These are phyloP conservation scores for Kitagawia praeruptora DNA, from an alignment of 129 eudicot species.

Conservation along the genomic window DNA sequence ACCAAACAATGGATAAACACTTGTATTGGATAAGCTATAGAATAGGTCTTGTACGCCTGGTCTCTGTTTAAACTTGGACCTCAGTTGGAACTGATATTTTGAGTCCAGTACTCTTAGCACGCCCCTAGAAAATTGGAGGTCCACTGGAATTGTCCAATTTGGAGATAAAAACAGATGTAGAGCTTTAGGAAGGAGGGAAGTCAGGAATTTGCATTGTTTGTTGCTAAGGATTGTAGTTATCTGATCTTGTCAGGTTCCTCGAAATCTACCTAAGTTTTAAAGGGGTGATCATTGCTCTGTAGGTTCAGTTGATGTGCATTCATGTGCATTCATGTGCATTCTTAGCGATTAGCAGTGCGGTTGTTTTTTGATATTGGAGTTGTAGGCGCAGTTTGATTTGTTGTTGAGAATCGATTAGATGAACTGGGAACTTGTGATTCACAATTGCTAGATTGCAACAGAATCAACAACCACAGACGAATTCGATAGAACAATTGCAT, in stretches of 20 bases:
- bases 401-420: neutral
- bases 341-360: neutral
- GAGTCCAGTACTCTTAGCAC: neutral
- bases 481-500: neutral
- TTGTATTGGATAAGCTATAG: neutral
- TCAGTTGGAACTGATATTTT: neutral
- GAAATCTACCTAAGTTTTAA: neutral
- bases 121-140: neutral
- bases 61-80: neutral
- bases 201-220: neutral
- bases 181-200: neutral
- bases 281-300: neutral
- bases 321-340: neutral
- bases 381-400: neutral
- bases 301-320: neutral
- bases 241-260: neutral
- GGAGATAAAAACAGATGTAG: no score
- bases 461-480: no score
- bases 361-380: neutral
- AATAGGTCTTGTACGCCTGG: neutral
- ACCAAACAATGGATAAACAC: neutral
- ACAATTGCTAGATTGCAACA: neutral
- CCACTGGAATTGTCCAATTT: neutral
- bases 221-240: neutral
- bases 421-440: neutral